Evolutionary conservation across 2,329 filamentous ascomycete species (phyloP), one percentile per base, ranked within the genome.

Genomic region (Phaeosphaeriaceae sp.): DNA sequence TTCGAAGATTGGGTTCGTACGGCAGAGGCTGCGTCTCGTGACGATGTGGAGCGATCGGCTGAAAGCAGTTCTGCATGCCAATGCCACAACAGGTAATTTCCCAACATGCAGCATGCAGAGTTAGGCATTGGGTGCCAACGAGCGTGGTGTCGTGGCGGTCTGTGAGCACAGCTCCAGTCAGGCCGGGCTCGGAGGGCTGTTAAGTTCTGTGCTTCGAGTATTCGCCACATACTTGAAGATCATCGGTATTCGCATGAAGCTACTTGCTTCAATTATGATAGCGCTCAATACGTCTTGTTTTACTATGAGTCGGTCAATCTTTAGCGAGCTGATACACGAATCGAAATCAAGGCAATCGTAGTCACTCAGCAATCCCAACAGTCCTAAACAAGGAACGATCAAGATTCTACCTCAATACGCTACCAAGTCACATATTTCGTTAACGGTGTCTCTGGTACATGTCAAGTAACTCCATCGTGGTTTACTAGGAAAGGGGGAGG

Each of bases 41-140:
- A 39, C 26, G 36, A 17, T 39, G 36, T 20, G 36, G 36, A 39
- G 20, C 36, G 36, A 28, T 39, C 36, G 20, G 18, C 36, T 20
- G 21, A 39, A 39, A 15, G 36, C 26, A 11, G 11, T 4, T 39
- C 6, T 20, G 16, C 20, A 18, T 37, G 20, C 34, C 8, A 37
- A 18, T 37, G 20, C 34, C 8, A 37, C 2, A 37, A 37, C 18
- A 16, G 34, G 34, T 20, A 37, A 39, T 23, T 21, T 39, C 18
- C 11, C 36, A 12, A 13, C 36, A n/a, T 39, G 36, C 36, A 39
- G 36, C 36, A 26, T 28, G 36, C 20, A 13, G 36, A 28, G 9
- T 28, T 5, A 20, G 15, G 34, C 20, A 18, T 18, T 16, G 16
- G 13, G 34, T 16, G 34, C 20, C 34, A 18, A 37, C 20, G 17